Evolutionary conservation across 352 stramenopile genomes (phyloP), one percentile per base, ranked within the genome.

Genomic region (Pythium rishiriense): DNA sequence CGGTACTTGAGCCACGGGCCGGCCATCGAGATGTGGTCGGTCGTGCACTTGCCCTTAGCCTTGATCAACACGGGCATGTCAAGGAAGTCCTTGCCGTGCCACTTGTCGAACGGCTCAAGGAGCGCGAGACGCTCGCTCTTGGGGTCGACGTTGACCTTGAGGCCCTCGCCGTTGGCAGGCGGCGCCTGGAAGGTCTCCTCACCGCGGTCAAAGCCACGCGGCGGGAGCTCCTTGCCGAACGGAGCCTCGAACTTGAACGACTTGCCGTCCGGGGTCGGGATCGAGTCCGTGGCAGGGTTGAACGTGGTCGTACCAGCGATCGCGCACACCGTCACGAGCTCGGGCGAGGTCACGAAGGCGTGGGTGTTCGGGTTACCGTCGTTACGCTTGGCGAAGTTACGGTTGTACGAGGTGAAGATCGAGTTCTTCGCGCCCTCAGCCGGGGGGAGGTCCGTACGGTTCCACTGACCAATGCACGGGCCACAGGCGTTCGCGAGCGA

Each of bases 321-420:
- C 54, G 92, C 66, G 70, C 85, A 93, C 49, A 95, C 91, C 12
- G 92, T 97, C 62, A 97, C 91, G 49, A 98, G 66, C 64, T 98
- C 92, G 5, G 92, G 91, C 47, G 91, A 97, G 43, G 91, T 95
- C 67, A 98, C 91, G 74, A 98, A 98, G 26, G 88, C 90, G 76
- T 97, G 91, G 29, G 92, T 98, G 70, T 85, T 82, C 45, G 90
- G 90, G 85, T 98, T 98, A 45, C 91, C 92, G 65, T 98, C 92
- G 79, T 96, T 95, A 78, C 92, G 88, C 87, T 97, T 97, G 62
- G 90, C 90, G 49, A 98, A 98, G 85, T 98, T 98, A 73, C 92
- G 80, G 88, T 98, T 98, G 81, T 97, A 98, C 57, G 92, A 98
- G 52, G 90, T 97, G 69, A 98, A 90, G 73, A 98, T 98, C 57